Evolutionary conservation across 768 basidiomycete species (phyloP).

Genomic region (Amanita fuliginea): DNA sequence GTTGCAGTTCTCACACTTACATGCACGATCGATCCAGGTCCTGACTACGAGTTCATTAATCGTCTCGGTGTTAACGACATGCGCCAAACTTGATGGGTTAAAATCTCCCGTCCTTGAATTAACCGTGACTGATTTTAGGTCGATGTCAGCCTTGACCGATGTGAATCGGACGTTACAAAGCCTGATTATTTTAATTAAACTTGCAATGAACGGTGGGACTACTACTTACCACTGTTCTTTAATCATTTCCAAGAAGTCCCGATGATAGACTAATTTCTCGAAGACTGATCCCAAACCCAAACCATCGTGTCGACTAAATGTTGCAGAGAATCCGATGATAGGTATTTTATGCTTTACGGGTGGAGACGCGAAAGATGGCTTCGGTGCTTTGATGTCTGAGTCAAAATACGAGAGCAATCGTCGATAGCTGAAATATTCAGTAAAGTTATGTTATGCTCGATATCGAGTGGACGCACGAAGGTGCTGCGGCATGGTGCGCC

Average conservation of each 20-base stretch:
- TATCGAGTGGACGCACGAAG: constrained; percentile 45
- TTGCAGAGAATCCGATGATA: constrained; percentile 91
- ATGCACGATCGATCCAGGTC: constrained; percentile 78
- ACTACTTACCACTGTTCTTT: constrained; percentile 68
- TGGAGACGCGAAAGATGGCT: constrained; percentile 27
- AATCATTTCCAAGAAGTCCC: constrained; percentile 87
- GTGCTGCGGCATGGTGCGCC: constrained; percentile 91
- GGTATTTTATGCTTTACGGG: constrained; percentile 45
- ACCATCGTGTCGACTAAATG: constrained; percentile 87
- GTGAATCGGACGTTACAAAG: constrained; percentile 83
- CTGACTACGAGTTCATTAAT: constrained; percentile 72
- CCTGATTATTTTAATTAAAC: constrained; percentile 30
- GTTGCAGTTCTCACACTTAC: constrained; percentile 27
- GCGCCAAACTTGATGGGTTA: constrained; percentile 63
- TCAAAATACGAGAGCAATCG: constrained; percentile 80
- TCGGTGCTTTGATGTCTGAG: constrained; percentile 44
- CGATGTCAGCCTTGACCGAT: constrained; percentile 62
- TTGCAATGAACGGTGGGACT: background rate
- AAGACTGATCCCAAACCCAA: constrained; percentile 84
- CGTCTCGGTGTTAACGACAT: constrained; percentile 69
- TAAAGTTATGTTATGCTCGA: background rate
- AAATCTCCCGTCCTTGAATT: constrained; percentile 73
- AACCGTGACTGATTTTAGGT: constrained; percentile 57
- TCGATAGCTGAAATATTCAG: constrained; percentile 45
- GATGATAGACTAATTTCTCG: constrained; percentile 86